Evolutionary conservation across 441 rosid genomes (phyloP).

Genomic region (Bocquillonia castaneifolia): DNA sequence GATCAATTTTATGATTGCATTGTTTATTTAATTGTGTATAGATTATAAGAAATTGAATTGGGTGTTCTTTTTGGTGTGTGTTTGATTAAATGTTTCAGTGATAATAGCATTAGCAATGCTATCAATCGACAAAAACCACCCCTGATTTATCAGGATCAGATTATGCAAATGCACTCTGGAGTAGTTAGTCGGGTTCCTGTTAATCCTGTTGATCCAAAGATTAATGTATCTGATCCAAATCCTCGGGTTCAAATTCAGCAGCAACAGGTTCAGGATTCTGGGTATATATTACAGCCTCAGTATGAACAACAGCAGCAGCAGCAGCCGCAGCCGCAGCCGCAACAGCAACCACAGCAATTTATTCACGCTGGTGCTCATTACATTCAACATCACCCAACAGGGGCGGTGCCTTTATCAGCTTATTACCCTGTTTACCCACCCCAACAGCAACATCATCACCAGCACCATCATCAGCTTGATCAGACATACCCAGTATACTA

Average conservation of each 20-base stretch:
- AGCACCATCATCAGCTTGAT: slow-evolving; percentile 57
- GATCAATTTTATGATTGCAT: neutral
- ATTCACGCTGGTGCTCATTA: slow-evolving; percentile 63
- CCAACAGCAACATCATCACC: slow-evolving; percentile 63
- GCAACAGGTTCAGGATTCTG: slow-evolving; percentile 52
- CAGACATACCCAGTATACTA: slow-evolving; percentile 82
- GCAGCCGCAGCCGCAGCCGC: slow-evolving; percentile 36
- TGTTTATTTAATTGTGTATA: neutral
- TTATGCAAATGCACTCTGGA: slow-evolving; percentile 49
- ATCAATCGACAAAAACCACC: slow-evolving; percentile 51
- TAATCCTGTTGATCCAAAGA: slow-evolving; percentile 46
- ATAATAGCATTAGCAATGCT: slow-evolving; percentile 65
- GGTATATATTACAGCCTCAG: slow-evolving; percentile 44
- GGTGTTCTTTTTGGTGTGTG: slow-evolving; percentile 33
- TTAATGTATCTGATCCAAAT: slow-evolving; percentile 52
- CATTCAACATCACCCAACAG: slow-evolving; percentile 63
- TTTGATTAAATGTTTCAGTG: slow-evolving; percentile 50
- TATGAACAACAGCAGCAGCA: slow-evolving; percentile 60
- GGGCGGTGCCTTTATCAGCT: slow-evolving; percentile 51
- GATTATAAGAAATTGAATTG: slow-evolving; percentile 30
- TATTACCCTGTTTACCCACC: slow-evolving; percentile 70
- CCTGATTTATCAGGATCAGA: slow-evolving; percentile 47
- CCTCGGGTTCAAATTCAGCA: slow-evolving; percentile 47
- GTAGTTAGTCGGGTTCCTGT: slow-evolving; percentile 38
- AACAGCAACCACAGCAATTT: slow-evolving; percentile 52